Evolutionary conservation across 495 filamentous ascomycete species (phyloP).

Genomic region (Chaetomium fimeti): DNA sequence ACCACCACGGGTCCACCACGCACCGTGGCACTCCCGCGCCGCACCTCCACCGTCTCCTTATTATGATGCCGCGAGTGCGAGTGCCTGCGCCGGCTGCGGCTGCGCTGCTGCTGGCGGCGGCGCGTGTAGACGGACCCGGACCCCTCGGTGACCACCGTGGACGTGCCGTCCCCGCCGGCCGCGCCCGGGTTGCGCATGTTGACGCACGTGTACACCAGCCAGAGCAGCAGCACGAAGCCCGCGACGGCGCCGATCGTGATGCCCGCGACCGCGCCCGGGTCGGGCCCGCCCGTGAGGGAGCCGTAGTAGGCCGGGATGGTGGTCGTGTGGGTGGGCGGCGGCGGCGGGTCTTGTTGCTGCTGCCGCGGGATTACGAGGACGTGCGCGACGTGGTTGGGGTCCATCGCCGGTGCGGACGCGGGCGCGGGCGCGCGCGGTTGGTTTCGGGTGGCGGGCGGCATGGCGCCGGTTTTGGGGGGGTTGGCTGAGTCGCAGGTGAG

Average conservation of each 20-base stretch:
- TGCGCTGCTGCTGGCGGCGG: slow-evolving; percentile 29
- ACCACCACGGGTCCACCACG: slow-evolving; percentile 30
- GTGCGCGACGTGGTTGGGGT: slow-evolving; percentile 12
- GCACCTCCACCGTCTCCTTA: slow-evolving; percentile 42
- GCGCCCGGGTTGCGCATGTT: slow-evolving; percentile 43
- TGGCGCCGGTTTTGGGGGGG: background rate
- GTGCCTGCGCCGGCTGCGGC: slow-evolving; percentile 9
- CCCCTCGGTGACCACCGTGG: slow-evolving; percentile 26
- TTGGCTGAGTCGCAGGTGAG: too few species aligned
- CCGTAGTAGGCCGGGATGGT: slow-evolving; percentile 69
- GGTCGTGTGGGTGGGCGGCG: slow-evolving; percentile 11
- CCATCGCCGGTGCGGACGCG: background rate
- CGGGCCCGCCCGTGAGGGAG: slow-evolving; percentile 55
- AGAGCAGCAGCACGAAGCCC: slow-evolving; percentile 77
- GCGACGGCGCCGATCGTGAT: slow-evolving; percentile 79
- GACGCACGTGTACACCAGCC: slow-evolving; percentile 68
- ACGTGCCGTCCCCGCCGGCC: background rate
- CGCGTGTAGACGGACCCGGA: slow-evolving; percentile 42
- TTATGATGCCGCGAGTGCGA: background rate
- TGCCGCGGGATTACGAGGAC: slow-evolving; percentile 12
- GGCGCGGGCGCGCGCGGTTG: slow-evolving; percentile 2
- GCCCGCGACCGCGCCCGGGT: slow-evolving; percentile 73
- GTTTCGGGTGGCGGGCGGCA: background rate
- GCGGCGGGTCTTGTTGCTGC: background rate
- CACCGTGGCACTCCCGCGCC: slow-evolving; percentile 26